These are phyloP conservation scores for Candida qinlingensis DNA, from an alignment of 805 yeast species.

Conservation along the genomic window DNA sequence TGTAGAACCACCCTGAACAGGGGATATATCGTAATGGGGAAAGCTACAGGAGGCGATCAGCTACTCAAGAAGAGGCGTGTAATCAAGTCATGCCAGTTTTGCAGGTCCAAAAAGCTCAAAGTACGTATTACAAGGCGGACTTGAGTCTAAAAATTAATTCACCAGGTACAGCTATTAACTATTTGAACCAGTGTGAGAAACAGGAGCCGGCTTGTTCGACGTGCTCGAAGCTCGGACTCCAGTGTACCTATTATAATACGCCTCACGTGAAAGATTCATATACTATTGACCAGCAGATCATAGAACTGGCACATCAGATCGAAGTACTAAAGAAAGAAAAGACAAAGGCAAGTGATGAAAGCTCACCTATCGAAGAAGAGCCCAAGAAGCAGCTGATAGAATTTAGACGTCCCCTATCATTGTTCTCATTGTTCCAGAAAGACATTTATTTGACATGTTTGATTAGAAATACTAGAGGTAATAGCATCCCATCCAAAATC, in stretches of 20 bases:
- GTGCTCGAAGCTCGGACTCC: not conserved
- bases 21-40: not conserved
- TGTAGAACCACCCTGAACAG: not conserved
- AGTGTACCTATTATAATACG: constrained; percentile 1
- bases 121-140: not conserved
- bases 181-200: constrained; percentile 4
- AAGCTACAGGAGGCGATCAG: not conserved
- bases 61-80: constrained; percentile 2
- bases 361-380: not conserved
- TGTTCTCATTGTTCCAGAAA: constrained; percentile 6
- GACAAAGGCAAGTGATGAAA: not conserved
- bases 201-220: constrained; percentile 4
- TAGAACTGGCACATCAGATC: constrained; percentile 1
- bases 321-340: not conserved
- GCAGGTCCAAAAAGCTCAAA: constrained; percentile 6
- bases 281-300: constrained; percentile 6
- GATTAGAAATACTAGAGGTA: not conserved
- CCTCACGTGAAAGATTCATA: not conserved
- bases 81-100: constrained; percentile 6
- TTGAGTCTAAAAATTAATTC: too few relatives aligned
- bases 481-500: not conserved
- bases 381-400: not conserved
- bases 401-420: constrained; percentile 1
- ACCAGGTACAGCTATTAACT: not conserved
- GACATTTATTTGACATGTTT: constrained; percentile 3